These are phyloP conservation scores for Sanghuangporus sanghuang DNA, from an alignment of 1,284 basidiomycete species.

Conservation along the genomic window DNA sequence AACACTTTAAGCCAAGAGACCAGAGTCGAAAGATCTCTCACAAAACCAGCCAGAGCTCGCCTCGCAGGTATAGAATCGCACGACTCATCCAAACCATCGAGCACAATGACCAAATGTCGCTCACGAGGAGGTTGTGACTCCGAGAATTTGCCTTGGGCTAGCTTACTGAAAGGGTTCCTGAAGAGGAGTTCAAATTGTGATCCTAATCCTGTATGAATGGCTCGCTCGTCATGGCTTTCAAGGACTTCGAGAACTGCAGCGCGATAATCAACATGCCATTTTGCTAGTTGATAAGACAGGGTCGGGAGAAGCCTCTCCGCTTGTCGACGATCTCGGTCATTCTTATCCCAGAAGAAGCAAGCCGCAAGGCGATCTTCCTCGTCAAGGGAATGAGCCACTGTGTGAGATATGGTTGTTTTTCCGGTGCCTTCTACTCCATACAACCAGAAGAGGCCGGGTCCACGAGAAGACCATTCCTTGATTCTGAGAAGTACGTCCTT, in stretches of 20 bases:
- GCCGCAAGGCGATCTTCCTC: background rate
- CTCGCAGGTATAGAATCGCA: no score
- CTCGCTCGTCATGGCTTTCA: background rate
- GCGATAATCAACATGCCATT: background rate
- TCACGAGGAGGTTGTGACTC: no score
- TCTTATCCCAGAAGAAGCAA: slow-evolving; percentile 10
- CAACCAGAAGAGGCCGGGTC: background rate
- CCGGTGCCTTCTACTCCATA: slow-evolving; percentile 10
- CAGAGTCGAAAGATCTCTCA: background rate
- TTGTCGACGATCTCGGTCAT: background rate
- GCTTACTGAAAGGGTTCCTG: no score
- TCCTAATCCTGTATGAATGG: no score
- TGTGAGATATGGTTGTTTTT: slow-evolving; percentile 8
- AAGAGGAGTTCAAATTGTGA: no score
- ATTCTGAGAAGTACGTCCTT: background rate
- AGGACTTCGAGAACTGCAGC: background rate
- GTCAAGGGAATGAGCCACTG: background rate
- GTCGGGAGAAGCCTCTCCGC: background rate
- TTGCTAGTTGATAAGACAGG: background rate
- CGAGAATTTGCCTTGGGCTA: no score
- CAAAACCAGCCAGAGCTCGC: background rate
- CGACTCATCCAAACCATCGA: slow-evolving; percentile 11
- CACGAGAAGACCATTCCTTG: background rate
- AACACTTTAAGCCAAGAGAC: slow-evolving; percentile 10
- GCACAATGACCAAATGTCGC: background rate